A percentile compares a stretch with the other conserved stretches of the same genome.
Conservation (phyloP, 225 moss, liverwort and hornwort species). For the Rhytidiadelphus loreus region DNA sequence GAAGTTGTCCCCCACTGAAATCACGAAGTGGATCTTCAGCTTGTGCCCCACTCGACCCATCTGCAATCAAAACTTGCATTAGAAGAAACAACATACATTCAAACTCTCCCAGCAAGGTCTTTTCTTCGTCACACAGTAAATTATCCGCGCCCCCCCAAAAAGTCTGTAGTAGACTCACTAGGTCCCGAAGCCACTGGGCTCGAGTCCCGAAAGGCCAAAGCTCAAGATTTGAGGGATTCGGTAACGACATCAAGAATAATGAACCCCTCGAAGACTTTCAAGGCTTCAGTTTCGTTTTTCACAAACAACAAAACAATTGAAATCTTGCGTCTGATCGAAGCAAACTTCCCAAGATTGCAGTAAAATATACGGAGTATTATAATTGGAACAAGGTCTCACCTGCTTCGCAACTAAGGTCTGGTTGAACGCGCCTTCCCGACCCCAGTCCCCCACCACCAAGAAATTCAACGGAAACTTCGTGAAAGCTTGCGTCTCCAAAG, state of each 20-base stretch:
- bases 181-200: background rate
- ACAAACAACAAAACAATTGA: background rate
- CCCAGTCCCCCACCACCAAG: constrained; percentile 55
- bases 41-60: constrained; percentile 58
- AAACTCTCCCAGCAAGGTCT: background rate
- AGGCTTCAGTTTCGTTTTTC: background rate
- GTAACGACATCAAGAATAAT: background rate
- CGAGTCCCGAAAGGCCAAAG: background rate
- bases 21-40: constrained; percentile 46
- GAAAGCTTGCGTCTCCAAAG: background rate
- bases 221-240: background rate
- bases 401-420: constrained; percentile 41
- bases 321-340: background rate
- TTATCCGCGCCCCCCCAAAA: background rate
- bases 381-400: background rate
- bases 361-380: background rate
- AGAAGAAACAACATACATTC: background rate
- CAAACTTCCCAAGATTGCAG: background rate
- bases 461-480: constrained; percentile 32
- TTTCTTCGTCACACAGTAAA: background rate
- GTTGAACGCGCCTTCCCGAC: constrained; percentile 45
- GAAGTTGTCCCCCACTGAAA: constrained; percentile 75
- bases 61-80: constrained; percentile 7
- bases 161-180: background rate
- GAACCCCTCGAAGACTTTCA: background rate